Percentiles rank a stretch among this genome's conserved stretches.
Conservation (phyloP, 2,329 filamentous ascomycete species). For the Chalara sp. region DNA sequence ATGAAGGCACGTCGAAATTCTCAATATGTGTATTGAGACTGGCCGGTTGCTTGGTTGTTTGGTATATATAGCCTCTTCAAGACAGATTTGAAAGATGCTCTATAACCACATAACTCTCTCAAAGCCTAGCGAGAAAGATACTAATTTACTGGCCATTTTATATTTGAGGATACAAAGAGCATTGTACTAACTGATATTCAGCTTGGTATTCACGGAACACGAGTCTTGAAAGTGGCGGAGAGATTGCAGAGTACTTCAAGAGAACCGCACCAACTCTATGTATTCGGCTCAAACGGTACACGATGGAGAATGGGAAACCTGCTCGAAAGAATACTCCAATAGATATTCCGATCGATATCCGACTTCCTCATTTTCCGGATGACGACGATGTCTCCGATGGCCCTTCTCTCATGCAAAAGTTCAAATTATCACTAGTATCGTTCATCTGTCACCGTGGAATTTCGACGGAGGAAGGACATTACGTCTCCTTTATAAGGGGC, state of each 20-base stretch:
- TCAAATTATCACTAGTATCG: slow-evolving; percentile 86
- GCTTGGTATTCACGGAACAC: slow-evolving; percentile 75
- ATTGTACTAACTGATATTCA: slow-evolving; percentile 27
- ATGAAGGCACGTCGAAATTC: too few relatives aligned
- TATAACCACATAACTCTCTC: too few relatives aligned
- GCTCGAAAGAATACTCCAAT: slow-evolving; percentile 74
- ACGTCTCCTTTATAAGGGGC: slow-evolving; percentile 77
- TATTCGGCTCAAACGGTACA: slow-evolving; percentile 88
- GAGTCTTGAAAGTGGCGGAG: slow-evolving; percentile 59
- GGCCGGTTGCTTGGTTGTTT: too few relatives aligned
- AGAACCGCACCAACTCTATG: slow-evolving; percentile 78
- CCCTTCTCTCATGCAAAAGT: slow-evolving; percentile 63
- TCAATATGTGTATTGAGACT: too few relatives aligned
- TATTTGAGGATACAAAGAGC: too few relatives aligned
- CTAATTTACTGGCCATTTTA: too few relatives aligned
- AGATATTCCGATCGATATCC: slow-evolving; percentile 83
- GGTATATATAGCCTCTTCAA: too few relatives aligned
- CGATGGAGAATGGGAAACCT: slow-evolving; percentile 62
- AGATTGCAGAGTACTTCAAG: slow-evolving; percentile 85
- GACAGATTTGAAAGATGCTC: too few relatives aligned
- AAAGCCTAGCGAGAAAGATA: too few relatives aligned
- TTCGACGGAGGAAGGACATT: slow-evolving; percentile 84
- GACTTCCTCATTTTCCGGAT: slow-evolving; percentile 84
- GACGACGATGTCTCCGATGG: slow-evolving; percentile 54
- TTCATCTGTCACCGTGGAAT: slow-evolving; percentile 87